Evolutionary conservation across 306 rosid genomes (phyloP), one percentile per base, ranked within the genome.

Genomic region (Prunus kanzakura): DNA sequence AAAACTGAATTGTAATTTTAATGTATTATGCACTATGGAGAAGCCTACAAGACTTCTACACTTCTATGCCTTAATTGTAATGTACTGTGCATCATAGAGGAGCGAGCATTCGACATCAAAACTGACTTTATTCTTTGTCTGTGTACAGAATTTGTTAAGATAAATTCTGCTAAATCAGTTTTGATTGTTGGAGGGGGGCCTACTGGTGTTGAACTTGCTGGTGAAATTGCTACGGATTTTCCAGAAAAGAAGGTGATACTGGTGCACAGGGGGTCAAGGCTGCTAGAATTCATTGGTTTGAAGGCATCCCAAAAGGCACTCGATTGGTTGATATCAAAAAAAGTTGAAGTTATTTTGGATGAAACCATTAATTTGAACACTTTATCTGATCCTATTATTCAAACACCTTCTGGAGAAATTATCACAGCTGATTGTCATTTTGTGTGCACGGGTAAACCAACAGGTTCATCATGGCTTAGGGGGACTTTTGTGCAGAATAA

Each of bases 171-270:
- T 25, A 27, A n/a, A 54, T 29, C 87, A 23, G 30, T 84, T 78
- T 60, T 84, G 73, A 77, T 84, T 13, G 46, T 80, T 15, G 87
- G 87, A 64, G 87, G 87, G n/a, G 87, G 85, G 41, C 87, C 85
- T 0, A 81, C 87, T 25, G 85, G 87, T 9, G 85, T 84, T 19
- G 87, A 84, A 76, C 87, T 84, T 12, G 85, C 87, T 30, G 87
- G 78, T 46, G 87, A 84, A 74, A 81, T 84, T 65, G 71, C 76
- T 4, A 64, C 38, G 20, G 82, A 80, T 69, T 81, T 77, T 57
- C 87, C 87, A 0, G 84, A 64, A 38, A 84, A 84, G 74, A 78
- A 74, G 64, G 70, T 84, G 75, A 74, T 72, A 14, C 51, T 84
- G 69, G 79, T 74, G 72, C 87, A 84, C 74, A 66, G 80, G 16